Evolutionary conservation across 768 basidiomycete species (phyloP).

Genomic region (Boletus vermiculosoides): DNA sequence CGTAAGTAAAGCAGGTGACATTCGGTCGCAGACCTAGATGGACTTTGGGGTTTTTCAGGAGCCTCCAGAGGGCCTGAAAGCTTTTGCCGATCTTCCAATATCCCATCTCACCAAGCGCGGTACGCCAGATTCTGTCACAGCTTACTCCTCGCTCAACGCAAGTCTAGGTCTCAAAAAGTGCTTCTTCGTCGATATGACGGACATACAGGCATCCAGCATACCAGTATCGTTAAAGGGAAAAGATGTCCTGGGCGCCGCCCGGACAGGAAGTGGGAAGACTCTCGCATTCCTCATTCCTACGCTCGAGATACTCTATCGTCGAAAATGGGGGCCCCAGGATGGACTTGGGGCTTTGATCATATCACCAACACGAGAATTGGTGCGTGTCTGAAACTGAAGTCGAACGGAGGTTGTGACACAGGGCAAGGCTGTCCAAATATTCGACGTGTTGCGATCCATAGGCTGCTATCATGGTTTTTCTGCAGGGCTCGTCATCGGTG

Average conservation of each 20-base stretch:
- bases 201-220: slow-evolving; percentile 64
- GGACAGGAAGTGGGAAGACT: slow-evolving; percentile 74
- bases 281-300: slow-evolving; percentile 70
- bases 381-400: slow-evolving; percentile 36
- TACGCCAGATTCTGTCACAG: slow-evolving; percentile 18
- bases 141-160: slow-evolving; percentile 4
- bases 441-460: slow-evolving; percentile 91
- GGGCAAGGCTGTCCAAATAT: slow-evolving; percentile 91
- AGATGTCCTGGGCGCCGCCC: slow-evolving; percentile 67
- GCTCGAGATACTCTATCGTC: slow-evolving; percentile 61
- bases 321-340: slow-evolving; percentile 71
- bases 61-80: slow-evolving; percentile 43
- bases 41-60: slow-evolving; percentile 40
- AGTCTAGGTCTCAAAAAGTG: slow-evolving; percentile 76
- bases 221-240: slow-evolving; percentile 59
- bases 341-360: slow-evolving; percentile 88
- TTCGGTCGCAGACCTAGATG: background rate
- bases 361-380: slow-evolving; percentile 90
- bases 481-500: slow-evolving; percentile 93
- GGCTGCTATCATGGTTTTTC: slow-evolving; percentile 91
- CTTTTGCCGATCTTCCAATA: slow-evolving; percentile 76
- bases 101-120: slow-evolving; percentile 76
- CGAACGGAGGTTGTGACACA: slow-evolving; percentile 3
- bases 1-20: slow-evolving; percentile 38
- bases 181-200: slow-evolving; percentile 85